Evolutionary conservation across 2,329 filamentous ascomycete genomes (phyloP).

Genomic region (Fusarium gaditjirri): DNA sequence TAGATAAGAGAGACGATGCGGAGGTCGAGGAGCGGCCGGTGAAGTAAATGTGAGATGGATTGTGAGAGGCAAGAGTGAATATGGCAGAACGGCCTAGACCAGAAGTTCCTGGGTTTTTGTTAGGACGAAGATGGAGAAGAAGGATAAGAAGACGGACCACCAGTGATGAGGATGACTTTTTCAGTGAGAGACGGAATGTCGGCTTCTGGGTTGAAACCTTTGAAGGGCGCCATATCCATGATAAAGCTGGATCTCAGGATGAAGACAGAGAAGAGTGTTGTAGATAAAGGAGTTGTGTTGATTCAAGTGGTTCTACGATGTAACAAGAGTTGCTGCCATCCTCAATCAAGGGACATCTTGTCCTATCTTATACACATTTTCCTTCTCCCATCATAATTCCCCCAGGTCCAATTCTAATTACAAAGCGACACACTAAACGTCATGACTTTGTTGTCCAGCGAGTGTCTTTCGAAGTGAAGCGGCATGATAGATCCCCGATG

Average conservation of each 20-base stretch:
- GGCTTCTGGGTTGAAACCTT: constrained; percentile 50
- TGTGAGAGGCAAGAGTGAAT: constrained; percentile 50
- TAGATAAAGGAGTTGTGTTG: background rate
- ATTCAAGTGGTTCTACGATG: background rate
- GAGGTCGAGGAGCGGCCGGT: constrained; percentile 59
- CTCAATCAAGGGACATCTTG: background rate
- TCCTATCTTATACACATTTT: constrained; percentile 7
- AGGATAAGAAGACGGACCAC: constrained; percentile 50
- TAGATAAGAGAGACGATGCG: constrained; percentile 55
- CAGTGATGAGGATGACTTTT: constrained; percentile 63
- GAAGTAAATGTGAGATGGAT: constrained; percentile 64
- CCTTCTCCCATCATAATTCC: background rate
- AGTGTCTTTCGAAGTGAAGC: constrained; percentile 6
- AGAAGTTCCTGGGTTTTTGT: constrained; percentile 48
- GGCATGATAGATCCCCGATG: constrained; percentile 31
- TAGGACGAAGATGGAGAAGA: background rate
- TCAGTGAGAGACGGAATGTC: constrained; percentile 58
- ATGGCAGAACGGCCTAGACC: constrained; percentile 46
- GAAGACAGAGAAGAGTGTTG: background rate
- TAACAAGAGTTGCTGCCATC: background rate
- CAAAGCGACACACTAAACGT: constrained; percentile 6
- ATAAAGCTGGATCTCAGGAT: background rate
- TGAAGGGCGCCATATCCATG: constrained; percentile 19
- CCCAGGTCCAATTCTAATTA: background rate
- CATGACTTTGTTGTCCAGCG: background rate